phyloP scores from a whole-genome alignment of 148 eudicot genomes.

The Rhododendron griersonianum region DNA sequence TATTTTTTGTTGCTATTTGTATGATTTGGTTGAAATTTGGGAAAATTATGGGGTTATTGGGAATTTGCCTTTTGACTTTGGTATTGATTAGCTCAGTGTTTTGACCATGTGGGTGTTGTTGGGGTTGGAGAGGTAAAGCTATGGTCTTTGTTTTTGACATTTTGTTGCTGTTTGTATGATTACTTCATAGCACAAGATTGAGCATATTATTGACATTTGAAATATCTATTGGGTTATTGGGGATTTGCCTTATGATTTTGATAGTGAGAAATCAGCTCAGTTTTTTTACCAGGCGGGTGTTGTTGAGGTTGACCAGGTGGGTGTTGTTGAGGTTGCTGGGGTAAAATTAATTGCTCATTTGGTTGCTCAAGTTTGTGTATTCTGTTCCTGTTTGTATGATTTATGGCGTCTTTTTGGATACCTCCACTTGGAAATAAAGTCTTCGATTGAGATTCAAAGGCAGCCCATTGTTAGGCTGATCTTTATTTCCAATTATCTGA shows the following conservation, averaged over 20 bases:
- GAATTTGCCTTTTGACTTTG: no score
- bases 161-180: not conserved
- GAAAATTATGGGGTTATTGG: no score
- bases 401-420: not conserved
- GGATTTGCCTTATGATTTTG: conserved; percentile 67
- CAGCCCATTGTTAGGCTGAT: no score
- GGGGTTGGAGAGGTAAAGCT: no score
- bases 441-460: no score
- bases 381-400: not conserved
- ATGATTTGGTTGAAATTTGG: no score
- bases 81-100: no score
- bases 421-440: no score
- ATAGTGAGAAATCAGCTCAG: conserved; percentile 61
- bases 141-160: no score
- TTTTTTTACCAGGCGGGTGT: conserved; percentile 65
- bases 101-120: no score
- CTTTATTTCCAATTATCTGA: no score
- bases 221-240: conserved; percentile 24
- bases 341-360: conserved; percentile 16
- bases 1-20: not conserved
- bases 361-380: not conserved
- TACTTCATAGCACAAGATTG: not conserved
- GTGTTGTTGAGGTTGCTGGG: conserved; percentile 79
- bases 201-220: not conserved
- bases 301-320: conserved; percentile 71